Base-by-base conservation (phyloP, 352 stramenopile species). In the Phytophthora meadii region DNA sequence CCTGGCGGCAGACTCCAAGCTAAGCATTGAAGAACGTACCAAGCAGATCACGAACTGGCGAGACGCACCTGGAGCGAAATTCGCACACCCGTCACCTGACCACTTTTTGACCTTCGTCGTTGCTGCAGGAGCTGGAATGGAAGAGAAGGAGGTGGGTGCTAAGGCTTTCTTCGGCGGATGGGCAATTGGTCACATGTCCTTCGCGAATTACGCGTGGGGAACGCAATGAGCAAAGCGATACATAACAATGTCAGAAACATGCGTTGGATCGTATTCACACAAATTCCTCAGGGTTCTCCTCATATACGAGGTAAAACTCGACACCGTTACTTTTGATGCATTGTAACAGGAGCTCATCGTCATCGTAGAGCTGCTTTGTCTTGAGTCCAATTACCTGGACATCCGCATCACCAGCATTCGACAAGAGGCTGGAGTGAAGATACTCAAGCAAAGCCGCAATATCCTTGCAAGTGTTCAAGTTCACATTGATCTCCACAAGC, bases 261-360 rank as follows among this genome's bases (percentile, higher is more conserved):
- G 28, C 3, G 28, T 34, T 9, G 2, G 0, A 14, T 36, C 8
- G 2, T 36, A 14, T 36, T 64, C 22, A 70, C 30, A 70, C 57
- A 70, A 70, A 64, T 10, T 63, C 64, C 45, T 67, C 61, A 24
- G 49, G 37, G 15, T 24, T 66, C 25, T 78, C 54, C 1, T 75
- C 65, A 3, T 68, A 30, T 2, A 78, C 61, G 5, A 76, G 15
- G 41, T 59, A 81, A 45, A 79, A 72, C 3, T 68, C 62, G 15
- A 12, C n/a, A 8, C 69, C 73, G 46, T 79, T 71, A 1, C 63
- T 36, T 12, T 17, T 8, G 17, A 81, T 47, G 46, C 69, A 81
- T 5, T 40, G 42, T 15, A 32, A 25, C 39, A 81, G 46, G 1
- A 19, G 39, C 28, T 76, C 69, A 0, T 65, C 10, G 17, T 81